A percentile compares a stretch with the other conserved stretches of the same genome.
These are phyloP conservation scores for Ambispora gerdemannii DNA, from an alignment of 192 early-diverging fungal species.

Conservation along the genomic window DNA sequence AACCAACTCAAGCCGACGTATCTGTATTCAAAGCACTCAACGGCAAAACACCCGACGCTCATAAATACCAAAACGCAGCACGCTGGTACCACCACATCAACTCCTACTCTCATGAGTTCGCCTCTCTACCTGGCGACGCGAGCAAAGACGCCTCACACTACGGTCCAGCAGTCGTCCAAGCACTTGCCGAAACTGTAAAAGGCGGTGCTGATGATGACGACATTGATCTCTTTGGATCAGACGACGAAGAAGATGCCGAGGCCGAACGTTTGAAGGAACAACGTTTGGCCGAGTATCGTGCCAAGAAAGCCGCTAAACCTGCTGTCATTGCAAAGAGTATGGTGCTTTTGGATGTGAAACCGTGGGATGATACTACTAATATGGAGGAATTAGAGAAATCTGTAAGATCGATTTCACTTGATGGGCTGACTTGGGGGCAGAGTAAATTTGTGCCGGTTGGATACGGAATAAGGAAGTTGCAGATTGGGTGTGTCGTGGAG, in stretches of 20 bases:
- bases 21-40: slow-evolving; percentile 79
- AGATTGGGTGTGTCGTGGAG: slow-evolving; percentile 88
- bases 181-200: slow-evolving; percentile 48
- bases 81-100: slow-evolving; percentile 97
- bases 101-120: slow-evolving; percentile 31
- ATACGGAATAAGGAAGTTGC: slow-evolving; percentile 96
- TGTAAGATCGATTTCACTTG: slow-evolving; percentile 77
- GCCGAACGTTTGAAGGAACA: slow-evolving; percentile 83
- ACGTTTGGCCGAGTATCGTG: slow-evolving; percentile 86
- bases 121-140: not conserved
- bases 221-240: slow-evolving; percentile 93
- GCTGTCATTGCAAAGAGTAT: slow-evolving; percentile 88
- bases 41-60: slow-evolving; percentile 63
- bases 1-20: slow-evolving; percentile 80
- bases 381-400: slow-evolving; percentile 70
- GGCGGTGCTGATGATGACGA: slow-evolving; percentile 88
- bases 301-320: slow-evolving; percentile 88
- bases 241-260: slow-evolving; percentile 89
- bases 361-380: slow-evolving; percentile 96
- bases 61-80: slow-evolving; percentile 79
- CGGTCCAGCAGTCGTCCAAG: slow-evolving; percentile 59
- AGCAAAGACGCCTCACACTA: slow-evolving; percentile 21
- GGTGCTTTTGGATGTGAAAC: slow-evolving; percentile 92
- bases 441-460: slow-evolving; percentile 79
- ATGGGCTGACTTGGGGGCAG: slow-evolving; percentile 88